phyloP scores from a whole-genome alignment of 768 basidiomycete genomes.

The Naganishia vishniacii region DNA sequence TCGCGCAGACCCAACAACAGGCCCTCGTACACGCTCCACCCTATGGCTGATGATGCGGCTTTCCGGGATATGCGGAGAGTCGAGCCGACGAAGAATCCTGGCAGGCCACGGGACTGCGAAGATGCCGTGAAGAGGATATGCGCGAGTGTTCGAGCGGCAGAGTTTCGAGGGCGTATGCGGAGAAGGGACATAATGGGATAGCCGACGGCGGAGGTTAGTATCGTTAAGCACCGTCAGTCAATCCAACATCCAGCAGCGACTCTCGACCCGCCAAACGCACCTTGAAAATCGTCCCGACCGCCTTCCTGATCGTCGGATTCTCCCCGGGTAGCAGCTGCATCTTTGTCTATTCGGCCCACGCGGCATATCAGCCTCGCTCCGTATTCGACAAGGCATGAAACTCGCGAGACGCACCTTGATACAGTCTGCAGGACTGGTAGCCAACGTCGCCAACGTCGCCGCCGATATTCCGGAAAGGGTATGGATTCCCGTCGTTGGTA shows the following conservation, averaged over 20 bases:
- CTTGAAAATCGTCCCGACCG: slow-evolving; percentile 62
- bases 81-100: slow-evolving; percentile 80
- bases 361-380: not conserved
- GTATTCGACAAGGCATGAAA: not conserved
- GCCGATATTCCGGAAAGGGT: slow-evolving; percentile 62
- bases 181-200: not conserved
- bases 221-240: too few species aligned
- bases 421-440: slow-evolving; percentile 89
- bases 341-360: slow-evolving; percentile 60
- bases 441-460: slow-evolving; percentile 73
- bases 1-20: slow-evolving; percentile 43
- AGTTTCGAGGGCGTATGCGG: not conserved
- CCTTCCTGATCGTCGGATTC: slow-evolving; percentile 67
- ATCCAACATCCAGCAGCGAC: too few species aligned
- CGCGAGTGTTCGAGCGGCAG: not conserved
- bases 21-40: slow-evolving; percentile 81
- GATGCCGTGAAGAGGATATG: not conserved
- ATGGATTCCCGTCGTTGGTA: slow-evolving; percentile 46
- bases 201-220: too few species aligned
- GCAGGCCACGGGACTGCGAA: slow-evolving; percentile 67
- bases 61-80: slow-evolving; percentile 78
- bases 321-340: slow-evolving; percentile 81
- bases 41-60: slow-evolving; percentile 79
- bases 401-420: slow-evolving; percentile 61
- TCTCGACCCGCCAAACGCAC: slow-evolving; percentile 50